These are phyloP conservation scores for Tricholoma terreum DNA, from an alignment of 768 basidiomycete genomes.

Conservation along the genomic window DNA sequence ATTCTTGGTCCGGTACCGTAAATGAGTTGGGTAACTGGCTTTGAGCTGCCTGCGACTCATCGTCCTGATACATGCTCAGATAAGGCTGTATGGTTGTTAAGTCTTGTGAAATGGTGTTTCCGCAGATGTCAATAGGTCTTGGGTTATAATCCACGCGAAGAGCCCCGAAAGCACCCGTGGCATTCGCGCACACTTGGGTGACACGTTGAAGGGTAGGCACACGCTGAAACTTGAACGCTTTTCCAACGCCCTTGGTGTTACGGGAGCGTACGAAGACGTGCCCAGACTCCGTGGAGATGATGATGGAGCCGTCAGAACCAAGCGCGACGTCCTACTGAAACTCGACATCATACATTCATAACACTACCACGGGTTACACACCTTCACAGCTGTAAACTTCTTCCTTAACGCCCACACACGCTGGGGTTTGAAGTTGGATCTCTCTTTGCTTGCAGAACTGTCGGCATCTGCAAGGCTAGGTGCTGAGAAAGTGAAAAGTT, in stretches of 20 bases:
- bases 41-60: neutral
- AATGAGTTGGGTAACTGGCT: neutral
- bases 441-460: conserved; percentile 26
- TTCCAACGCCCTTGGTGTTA: conserved; percentile 37
- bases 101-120: conserved; percentile 62
- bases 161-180: conserved; percentile 85
- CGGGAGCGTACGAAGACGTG: conserved; percentile 87
- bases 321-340: conserved; percentile 75
- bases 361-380: conserved; percentile 26
- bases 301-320: conserved; percentile 81
- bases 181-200: conserved; percentile 78
- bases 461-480: conserved; percentile 33
- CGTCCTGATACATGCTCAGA: conserved; percentile 22
- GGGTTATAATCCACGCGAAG: conserved; percentile 72
- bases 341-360: neutral
- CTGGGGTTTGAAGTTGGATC: conserved; percentile 67
- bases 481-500: conserved; percentile 79
- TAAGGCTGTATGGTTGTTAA: conserved; percentile 68
- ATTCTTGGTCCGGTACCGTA: conserved; percentile 25
- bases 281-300: conserved; percentile 92
- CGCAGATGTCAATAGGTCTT: conserved; percentile 48
- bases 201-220: conserved; percentile 84
- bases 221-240: conserved; percentile 74
- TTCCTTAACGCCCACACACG: conserved; percentile 88
- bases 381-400: conserved; percentile 80